These are phyloP conservation scores for Talaromyces nanjingensis DNA, from an alignment of 495 filamentous ascomycete genomes.

Conservation along the genomic window DNA sequence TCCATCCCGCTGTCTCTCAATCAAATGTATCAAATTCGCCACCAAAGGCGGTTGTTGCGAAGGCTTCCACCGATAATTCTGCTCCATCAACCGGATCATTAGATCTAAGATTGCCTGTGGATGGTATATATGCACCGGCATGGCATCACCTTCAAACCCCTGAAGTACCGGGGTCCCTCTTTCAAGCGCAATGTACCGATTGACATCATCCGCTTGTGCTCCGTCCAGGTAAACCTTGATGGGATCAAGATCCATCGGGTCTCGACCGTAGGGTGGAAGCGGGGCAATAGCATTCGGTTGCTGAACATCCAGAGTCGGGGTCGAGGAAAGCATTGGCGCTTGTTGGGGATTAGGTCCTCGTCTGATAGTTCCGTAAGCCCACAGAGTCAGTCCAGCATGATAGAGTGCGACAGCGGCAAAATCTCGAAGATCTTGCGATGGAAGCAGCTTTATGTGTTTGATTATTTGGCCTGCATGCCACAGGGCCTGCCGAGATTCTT, in stretches of 20 bases:
- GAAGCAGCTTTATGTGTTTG: slow-evolving; percentile 42
- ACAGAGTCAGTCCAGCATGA: slow-evolving; percentile 52
- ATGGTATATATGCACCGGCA: slow-evolving; percentile 25
- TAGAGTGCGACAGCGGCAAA: slow-evolving; percentile 55
- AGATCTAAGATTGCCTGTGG: slow-evolving; percentile 34
- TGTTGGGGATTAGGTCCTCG: slow-evolving; percentile 17
- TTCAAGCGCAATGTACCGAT: slow-evolving; percentile 40
- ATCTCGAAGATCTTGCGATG: slow-evolving; percentile 40
- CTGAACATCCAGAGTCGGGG: slow-evolving; percentile 1
- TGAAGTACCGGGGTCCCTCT: slow-evolving; percentile 38
- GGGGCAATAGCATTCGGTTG: background rate
- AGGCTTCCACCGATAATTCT: slow-evolving; percentile 26
- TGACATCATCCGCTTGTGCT: slow-evolving; percentile 31
- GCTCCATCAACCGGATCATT: slow-evolving; percentile 32
- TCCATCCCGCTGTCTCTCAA: background rate
- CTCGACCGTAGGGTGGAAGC: background rate
- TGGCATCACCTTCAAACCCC: slow-evolving; percentile 13
- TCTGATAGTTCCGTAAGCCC: slow-evolving; percentile 50
- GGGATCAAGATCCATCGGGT: background rate
- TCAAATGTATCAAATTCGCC: slow-evolving; percentile 12
- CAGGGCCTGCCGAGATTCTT: slow-evolving; percentile 46
- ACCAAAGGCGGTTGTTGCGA: slow-evolving; percentile 16
- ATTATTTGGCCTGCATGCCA: slow-evolving; percentile 61
- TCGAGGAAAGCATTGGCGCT: slow-evolving; percentile 14
- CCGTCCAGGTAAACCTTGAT: slow-evolving; percentile 42